Evolutionary conservation across 345 rosid species (phyloP).

Genomic region (Fremontodendron californicum): DNA sequence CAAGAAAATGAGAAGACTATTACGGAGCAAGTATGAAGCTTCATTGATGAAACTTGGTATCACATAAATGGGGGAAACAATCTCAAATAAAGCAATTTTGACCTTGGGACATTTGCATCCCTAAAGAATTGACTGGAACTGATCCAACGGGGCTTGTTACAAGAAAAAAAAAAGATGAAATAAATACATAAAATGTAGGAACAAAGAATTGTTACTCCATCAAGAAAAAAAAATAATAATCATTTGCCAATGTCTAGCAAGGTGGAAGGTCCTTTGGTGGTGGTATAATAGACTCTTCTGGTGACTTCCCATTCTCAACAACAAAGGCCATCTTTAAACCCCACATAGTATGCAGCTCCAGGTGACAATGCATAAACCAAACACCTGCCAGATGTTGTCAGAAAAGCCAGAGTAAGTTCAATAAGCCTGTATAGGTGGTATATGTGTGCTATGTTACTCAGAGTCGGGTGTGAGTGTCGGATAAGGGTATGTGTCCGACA

Average conservation of each 20-base stretch:
- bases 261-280: conserved; percentile 53
- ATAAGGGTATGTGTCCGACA: no score
- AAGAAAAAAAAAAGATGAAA: neutral
- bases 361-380: conserved; percentile 44
- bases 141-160: neutral
- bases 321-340: conserved; percentile 62
- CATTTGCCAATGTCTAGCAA: conserved; percentile 29
- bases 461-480: no score
- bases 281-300: conserved; percentile 36
- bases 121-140: conserved; percentile 29
- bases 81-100: conserved; percentile 23
- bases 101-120: conserved; percentile 14
- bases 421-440: neutral
- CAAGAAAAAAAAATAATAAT: neutral
- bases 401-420: neutral
- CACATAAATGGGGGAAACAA: conserved; percentile 20
- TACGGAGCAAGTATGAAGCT: neutral
- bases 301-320: conserved; percentile 40
- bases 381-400: conserved; percentile 29
- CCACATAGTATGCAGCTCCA: conserved; percentile 53
- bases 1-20: neutral
- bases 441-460: no score
- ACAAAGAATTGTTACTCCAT: neutral
- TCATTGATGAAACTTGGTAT: conserved; percentile 6
- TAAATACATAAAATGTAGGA: neutral